Conservation (phyloP, 768 basidiomycete species). For the Tylopilus felleus region DNA sequence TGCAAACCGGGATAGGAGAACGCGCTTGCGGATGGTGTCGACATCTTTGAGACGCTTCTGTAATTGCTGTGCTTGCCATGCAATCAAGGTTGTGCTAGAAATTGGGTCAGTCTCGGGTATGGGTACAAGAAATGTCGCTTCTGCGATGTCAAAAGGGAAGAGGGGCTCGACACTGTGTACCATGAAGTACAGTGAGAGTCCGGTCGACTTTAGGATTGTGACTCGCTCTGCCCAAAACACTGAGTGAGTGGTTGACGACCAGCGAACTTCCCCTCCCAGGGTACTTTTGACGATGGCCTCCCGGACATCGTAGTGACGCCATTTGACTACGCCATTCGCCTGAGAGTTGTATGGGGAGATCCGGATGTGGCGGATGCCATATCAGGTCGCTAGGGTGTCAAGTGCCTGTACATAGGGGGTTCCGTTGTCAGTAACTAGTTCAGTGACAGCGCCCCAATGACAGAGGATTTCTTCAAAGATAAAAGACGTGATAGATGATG, state of each 20-base stretch:
- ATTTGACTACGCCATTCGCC: not conserved
- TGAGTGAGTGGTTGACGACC: not conserved
- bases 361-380: no score
- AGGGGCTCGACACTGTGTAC: slow-evolving; percentile 27
- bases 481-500: no score
- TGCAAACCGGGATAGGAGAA: not conserved
- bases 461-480: no score
- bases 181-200: not conserved
- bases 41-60: not conserved
- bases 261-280: no score
- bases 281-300: not conserved
- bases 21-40: not conserved
- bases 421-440: no score
- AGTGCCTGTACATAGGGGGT: no score
- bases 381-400: no score
- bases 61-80: not conserved
- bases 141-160: slow-evolving; percentile 28
- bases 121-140: slow-evolving; percentile 17
- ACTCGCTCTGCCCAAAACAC: not conserved
- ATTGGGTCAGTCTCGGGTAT: no score
- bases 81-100: not conserved
- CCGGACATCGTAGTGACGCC: not conserved
- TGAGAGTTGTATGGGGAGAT: no score
- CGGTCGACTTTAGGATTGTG: no score
- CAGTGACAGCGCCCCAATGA: no score